Conservation (phyloP, 1,139 yeast species). For the Scheffersomyces quercinus region DNA sequence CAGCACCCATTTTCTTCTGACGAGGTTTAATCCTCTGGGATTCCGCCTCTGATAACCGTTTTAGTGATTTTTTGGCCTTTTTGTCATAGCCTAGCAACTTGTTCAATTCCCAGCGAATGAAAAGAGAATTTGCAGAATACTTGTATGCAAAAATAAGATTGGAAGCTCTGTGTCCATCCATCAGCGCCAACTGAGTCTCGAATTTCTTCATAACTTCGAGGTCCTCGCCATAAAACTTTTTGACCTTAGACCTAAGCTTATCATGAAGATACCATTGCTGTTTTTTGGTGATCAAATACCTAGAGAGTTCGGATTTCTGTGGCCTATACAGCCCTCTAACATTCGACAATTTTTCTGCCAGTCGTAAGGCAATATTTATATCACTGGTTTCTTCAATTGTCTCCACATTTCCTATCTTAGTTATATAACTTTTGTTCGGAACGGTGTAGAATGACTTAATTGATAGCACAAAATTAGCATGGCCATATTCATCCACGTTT, state of each 20-base stretch:
- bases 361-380: no score
- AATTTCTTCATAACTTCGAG: slow-evolving; percentile 19
- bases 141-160: slow-evolving; percentile 47
- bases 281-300: no score
- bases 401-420: no score
- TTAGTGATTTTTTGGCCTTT: slow-evolving; percentile 1
- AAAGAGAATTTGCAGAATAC: slow-evolving; percentile 25
- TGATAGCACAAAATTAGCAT: no score
- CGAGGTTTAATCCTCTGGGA: not conserved
- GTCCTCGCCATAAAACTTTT: not conserved
- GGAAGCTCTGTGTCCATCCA: slow-evolving; percentile 40
- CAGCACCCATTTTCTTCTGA: no score
- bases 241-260: not conserved
- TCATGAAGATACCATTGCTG: not conserved
- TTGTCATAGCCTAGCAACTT: slow-evolving; percentile 27
- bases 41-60: not conserved
- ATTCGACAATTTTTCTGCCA: no score
- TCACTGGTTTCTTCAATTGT: no score
- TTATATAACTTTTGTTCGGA: no score
- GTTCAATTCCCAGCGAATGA: slow-evolving; percentile 34
- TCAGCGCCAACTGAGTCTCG: slow-evolving; percentile 13
- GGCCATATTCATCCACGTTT: no score
- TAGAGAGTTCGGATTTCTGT: no score
- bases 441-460: no score
- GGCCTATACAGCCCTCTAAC: no score